Evolutionary conservation across 345 rosid species (phyloP).

Genomic region (Clarkia xantiana): DNA sequence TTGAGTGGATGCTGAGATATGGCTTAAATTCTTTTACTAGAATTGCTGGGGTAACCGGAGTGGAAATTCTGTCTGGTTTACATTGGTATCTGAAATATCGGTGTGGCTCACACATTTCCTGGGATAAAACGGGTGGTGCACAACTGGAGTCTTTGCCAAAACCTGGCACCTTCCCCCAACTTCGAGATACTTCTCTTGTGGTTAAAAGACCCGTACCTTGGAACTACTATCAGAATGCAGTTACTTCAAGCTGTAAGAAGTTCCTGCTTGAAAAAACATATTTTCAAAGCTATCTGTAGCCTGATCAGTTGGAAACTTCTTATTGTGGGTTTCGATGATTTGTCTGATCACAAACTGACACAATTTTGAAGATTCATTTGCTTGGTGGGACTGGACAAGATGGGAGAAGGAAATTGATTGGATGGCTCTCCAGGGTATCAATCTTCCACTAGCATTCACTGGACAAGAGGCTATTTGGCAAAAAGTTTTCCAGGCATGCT

Average conservation of each 20-base stretch:
- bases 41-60: slow-evolving; percentile 47
- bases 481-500: slow-evolving; percentile 45
- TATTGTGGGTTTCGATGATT: neutral
- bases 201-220: slow-evolving; percentile 44
- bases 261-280: neutral
- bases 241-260: slow-evolving; percentile 58
- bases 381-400: slow-evolving; percentile 77
- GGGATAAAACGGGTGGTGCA: slow-evolving; percentile 60
- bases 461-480: slow-evolving; percentile 68
- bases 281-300: neutral
- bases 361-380: slow-evolving; percentile 35
- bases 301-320: neutral
- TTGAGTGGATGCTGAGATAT: neutral
- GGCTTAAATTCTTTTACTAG: slow-evolving; percentile 18
- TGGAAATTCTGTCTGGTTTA: slow-evolving; percentile 50
- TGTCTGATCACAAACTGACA: neutral
- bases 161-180: slow-evolving; percentile 35
- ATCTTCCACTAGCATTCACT: slow-evolving; percentile 60
- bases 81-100: slow-evolving; percentile 56
- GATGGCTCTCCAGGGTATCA: slow-evolving; percentile 76
- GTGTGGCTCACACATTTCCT: slow-evolving; percentile 56
- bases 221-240: slow-evolving; percentile 78
- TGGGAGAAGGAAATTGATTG: slow-evolving; percentile 73
- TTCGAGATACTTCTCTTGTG: slow-evolving; percentile 31
- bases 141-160: slow-evolving; percentile 33